Conservation (phyloP, 139 green algal species). For the Chlamydomonas sp. region DNA sequence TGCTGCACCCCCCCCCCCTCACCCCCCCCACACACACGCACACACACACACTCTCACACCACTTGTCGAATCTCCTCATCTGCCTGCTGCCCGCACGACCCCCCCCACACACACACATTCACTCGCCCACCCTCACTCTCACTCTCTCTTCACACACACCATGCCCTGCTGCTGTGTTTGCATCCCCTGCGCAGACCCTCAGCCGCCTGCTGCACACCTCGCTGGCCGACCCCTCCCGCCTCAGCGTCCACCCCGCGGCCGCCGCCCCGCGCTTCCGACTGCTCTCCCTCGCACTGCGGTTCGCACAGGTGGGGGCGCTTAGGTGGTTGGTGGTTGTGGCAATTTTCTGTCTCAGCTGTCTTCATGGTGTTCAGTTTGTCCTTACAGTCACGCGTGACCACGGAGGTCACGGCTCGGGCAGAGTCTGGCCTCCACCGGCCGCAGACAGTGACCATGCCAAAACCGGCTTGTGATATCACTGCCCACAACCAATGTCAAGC, state of each 20-base stretch:
- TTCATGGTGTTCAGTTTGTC: too few relatives aligned
- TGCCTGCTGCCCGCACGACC: too few relatives aligned
- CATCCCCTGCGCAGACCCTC: neutral
- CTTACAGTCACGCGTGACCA: too few relatives aligned
- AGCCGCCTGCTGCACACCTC: constrained; percentile 38
- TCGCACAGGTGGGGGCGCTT: constrained; percentile 10
- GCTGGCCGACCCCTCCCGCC: constrained; percentile 21
- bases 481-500: too few relatives aligned
- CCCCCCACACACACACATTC: neutral
- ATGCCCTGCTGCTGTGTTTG: neutral
- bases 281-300: constrained; percentile 42
- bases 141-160: neutral
- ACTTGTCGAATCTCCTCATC: too few relatives aligned
- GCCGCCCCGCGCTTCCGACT: constrained; percentile 49
- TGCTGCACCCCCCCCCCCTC: too few relatives aligned
- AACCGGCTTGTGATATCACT: too few relatives aligned
- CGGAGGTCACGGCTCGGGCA: too few relatives aligned
- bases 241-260: constrained; percentile 56
- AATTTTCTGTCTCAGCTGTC: neutral
- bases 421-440: too few relatives aligned
- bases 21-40: too few relatives aligned
- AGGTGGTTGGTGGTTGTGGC: neutral
- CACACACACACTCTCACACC: too few relatives aligned
- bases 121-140: neutral
- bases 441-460: too few relatives aligned